These are phyloP conservation scores for Schizothecium vesticola DNA, from an alignment of 495 filamentous ascomycete species.

Conservation along the genomic window DNA sequence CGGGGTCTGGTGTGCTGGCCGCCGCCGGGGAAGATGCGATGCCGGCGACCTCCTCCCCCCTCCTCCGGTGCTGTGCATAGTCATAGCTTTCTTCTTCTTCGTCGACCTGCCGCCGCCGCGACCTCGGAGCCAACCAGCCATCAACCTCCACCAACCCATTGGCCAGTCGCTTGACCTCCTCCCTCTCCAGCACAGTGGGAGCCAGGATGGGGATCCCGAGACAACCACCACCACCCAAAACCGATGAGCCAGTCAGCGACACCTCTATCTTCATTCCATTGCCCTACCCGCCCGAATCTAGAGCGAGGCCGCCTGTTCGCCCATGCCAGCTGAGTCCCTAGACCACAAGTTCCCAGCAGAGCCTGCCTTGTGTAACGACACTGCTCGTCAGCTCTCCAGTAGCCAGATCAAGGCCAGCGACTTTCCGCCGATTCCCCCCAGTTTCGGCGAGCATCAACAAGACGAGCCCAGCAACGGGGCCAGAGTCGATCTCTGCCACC, in stretches of 20 bases:
- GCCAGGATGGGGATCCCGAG: neutral
- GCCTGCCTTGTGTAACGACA: neutral
- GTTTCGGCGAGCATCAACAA: neutral
- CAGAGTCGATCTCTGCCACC: neutral
- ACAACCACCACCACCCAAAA: neutral
- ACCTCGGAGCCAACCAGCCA: neutral
- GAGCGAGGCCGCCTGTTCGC: neutral
- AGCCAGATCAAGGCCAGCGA: neutral
- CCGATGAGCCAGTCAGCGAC: neutral
- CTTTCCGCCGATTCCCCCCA: too few species aligned
- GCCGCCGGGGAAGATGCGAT: neutral
- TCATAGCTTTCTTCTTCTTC: neutral
- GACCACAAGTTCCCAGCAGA: neutral
- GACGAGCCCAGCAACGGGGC: neutral
- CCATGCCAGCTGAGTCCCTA: neutral
- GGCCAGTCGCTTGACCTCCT: neutral
- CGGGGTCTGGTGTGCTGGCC: neutral
- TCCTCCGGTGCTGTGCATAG: neutral
- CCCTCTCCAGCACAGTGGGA: neutral
- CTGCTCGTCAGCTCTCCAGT: neutral
- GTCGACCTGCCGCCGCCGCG: neutral
- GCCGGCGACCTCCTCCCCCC: neutral
- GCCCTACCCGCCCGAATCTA: neutral
- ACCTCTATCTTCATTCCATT: neutral
- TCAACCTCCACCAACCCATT: neutral